A percentile compares a stretch with the other conserved stretches of the same genome.
phyloP scores from a whole-genome alignment of 331 rosid genomes.

The Acacia pycnantha region DNA sequence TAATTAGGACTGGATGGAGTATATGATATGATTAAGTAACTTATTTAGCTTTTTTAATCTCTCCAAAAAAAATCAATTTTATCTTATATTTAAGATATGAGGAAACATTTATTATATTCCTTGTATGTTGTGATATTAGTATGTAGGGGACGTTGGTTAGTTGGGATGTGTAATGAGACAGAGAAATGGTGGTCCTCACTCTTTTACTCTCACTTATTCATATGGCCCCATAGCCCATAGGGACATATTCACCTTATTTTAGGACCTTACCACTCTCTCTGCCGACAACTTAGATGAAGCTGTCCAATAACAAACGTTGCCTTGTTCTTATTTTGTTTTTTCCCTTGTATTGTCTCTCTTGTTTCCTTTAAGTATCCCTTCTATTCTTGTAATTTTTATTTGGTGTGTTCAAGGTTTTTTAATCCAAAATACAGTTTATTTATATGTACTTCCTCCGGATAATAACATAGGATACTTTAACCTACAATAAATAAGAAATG shows the following conservation, averaged over 20 bases:
- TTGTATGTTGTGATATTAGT: too few species aligned
- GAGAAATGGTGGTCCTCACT: conserved; percentile 22
- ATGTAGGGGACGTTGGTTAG: background rate
- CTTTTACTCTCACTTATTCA: conserved; percentile 4
- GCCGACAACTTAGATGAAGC: conserved; percentile 23
- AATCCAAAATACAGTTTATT: background rate
- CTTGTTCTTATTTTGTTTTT: conserved; percentile 14
- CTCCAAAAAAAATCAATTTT: too few species aligned
- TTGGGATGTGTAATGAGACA: background rate
- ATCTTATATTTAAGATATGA: too few species aligned
- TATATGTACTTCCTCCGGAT: too few species aligned
- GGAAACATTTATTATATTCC: too few species aligned
- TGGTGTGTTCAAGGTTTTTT: background rate
- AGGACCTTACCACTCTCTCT: background rate
- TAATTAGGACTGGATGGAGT: too few species aligned
- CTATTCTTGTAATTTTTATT: background rate
- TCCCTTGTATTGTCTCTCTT: background rate
- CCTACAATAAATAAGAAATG: too few species aligned
- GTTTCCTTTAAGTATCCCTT: background rate
- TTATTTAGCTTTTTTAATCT: too few species aligned
- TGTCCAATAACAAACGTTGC: conserved; percentile 14
- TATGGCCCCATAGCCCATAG: background rate
- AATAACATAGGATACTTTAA: too few species aligned
- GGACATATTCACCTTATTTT: background rate
- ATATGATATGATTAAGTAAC: too few species aligned